Conservation (phyloP, 768 basidiomycete genomes). For the Fibroporia radiculosa region DNA sequence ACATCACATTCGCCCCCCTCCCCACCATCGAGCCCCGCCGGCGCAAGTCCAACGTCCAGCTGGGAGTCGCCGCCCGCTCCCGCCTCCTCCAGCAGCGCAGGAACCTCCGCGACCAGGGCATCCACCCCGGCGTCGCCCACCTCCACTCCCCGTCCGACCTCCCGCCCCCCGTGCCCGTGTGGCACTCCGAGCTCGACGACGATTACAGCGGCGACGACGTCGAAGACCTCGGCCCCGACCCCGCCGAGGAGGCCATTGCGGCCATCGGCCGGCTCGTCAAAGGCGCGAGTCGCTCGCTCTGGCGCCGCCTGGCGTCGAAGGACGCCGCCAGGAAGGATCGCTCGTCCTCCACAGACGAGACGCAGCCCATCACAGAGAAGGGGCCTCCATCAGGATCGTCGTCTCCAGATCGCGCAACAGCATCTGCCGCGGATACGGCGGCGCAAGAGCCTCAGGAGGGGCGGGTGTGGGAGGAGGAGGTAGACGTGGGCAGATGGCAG, state of each 20-base stretch:
- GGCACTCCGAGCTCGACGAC: slow-evolving; percentile 10
- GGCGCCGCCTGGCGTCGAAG: slow-evolving; percentile 17
- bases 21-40: slow-evolving; percentile 24
- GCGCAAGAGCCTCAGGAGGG: slow-evolving; percentile 1
- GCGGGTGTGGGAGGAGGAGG: slow-evolving; percentile 13
- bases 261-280: slow-evolving; percentile 20
- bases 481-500: slow-evolving; percentile 8
- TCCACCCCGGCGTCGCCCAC: slow-evolving; percentile 2
- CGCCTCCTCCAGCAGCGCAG: slow-evolving; percentile 24
- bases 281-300: slow-evolving; percentile 18
- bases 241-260: slow-evolving; percentile 18
- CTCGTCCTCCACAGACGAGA: not conserved
- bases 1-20: slow-evolving; percentile 29
- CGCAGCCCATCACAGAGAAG: not conserved
- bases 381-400: not conserved
- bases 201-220: slow-evolving; percentile 1
- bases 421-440: not conserved
- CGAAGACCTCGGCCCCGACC: slow-evolving; percentile 10
- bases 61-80: slow-evolving; percentile 31
- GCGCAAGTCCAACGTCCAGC: slow-evolving; percentile 21
- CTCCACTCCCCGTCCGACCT: not conserved
- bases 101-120: slow-evolving; percentile 16
- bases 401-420: not conserved
- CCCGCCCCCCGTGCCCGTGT: not conserved
- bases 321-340: slow-evolving; percentile 1